Evolutionary conservation across 352 stramenopile species (phyloP).

Genomic region (Aphanomyces cochlioides): DNA sequence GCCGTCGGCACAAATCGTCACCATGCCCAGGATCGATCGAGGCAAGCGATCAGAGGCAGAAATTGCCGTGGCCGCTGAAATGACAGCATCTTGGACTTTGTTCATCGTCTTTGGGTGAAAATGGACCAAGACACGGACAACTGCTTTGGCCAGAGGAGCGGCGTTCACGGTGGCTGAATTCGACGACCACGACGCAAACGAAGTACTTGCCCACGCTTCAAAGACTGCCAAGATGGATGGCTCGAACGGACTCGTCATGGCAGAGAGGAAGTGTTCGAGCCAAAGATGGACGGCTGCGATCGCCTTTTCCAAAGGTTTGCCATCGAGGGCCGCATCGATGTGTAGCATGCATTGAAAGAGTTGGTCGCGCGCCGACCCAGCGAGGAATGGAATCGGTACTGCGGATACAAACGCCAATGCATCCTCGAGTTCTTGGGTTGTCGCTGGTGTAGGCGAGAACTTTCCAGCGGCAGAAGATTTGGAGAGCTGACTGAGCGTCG

Average conservation of each 20-base stretch:
- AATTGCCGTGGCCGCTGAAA: not conserved
- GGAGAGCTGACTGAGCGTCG: not conserved
- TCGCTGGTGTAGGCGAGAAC: not conserved
- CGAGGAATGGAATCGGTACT: slow-evolving; percentile 7
- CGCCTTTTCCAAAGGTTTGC: not conserved
- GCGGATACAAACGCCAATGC: slow-evolving; percentile 6
- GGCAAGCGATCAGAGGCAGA: no score
- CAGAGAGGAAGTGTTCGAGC: slow-evolving; percentile 3
- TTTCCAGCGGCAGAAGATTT: not conserved
- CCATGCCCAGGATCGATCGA: not conserved
- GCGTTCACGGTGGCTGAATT: not conserved
- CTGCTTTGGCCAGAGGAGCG: not conserved
- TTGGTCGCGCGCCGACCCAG: not conserved
- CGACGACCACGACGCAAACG: not conserved
- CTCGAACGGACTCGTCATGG: not conserved
- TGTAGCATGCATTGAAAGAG: slow-evolving; percentile 8
- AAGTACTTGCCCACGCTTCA: not conserved
- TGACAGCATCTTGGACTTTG: not conserved
- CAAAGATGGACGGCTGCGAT: not conserved
- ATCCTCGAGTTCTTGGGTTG: not conserved
- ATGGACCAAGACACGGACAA: slow-evolving; percentile 2
- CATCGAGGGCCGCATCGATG: not conserved
- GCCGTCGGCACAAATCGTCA: not conserved
- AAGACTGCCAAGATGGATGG: not conserved
- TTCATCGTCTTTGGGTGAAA: slow-evolving; percentile 1